Conservation (phyloP, 306 rosid species). For the Ormosia semicastrata region DNA sequence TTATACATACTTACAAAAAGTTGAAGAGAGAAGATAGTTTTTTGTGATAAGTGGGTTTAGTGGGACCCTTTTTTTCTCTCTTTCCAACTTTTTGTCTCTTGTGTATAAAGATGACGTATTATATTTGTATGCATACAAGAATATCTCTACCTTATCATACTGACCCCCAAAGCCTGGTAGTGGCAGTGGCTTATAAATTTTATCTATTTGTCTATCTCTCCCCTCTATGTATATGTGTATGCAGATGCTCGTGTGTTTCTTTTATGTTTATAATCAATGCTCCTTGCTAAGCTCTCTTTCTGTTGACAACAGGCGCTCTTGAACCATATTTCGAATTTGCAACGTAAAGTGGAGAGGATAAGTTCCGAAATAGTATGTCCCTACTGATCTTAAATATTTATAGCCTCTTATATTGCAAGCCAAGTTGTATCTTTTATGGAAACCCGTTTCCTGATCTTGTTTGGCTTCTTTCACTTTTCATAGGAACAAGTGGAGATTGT, state of each 20-base stretch:
- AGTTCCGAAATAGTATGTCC: slow-evolving; percentile 73
- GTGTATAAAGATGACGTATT: too few species aligned
- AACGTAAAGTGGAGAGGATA: slow-evolving; percentile 60
- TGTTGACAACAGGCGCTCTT: slow-evolving; percentile 68
- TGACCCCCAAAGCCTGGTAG: not conserved
- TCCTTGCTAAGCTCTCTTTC: slow-evolving; percentile 22
- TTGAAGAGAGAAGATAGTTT: too few species aligned
- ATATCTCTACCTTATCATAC: not conserved
- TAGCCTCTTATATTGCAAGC: slow-evolving; percentile 5
- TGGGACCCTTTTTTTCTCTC: too few species aligned
- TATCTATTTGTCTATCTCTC: not conserved
- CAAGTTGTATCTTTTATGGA: not conserved
- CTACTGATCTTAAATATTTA: not conserved
- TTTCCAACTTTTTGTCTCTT: too few species aligned
- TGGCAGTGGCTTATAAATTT: not conserved
- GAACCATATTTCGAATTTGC: slow-evolving; percentile 63
- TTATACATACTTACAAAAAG: too few species aligned
- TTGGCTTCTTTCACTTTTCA: slow-evolving; percentile 21
- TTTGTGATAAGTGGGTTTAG: too few species aligned
- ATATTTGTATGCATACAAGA: too few species aligned
- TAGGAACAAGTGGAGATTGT: slow-evolving; percentile 81
- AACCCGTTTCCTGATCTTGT: slow-evolving; percentile 20
- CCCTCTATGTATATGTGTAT: not conserved
- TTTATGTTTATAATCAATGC: not conserved
- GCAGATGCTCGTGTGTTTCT: not conserved